Base-by-base conservation (phyloP, 371 early-diverging fungal species). In the Mucor mucedo region DNA sequence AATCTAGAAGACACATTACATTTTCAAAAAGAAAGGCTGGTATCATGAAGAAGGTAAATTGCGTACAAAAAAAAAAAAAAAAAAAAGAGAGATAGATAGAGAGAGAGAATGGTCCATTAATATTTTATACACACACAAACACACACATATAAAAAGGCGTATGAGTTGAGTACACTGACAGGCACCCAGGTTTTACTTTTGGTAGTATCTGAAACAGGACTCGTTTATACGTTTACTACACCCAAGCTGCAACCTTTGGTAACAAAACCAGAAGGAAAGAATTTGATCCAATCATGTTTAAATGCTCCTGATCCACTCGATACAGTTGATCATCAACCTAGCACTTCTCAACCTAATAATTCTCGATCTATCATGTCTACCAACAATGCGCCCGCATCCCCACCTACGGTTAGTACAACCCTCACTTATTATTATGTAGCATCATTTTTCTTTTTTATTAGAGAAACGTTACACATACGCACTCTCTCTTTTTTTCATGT, bases 171-270 rank as follows among this genome's bases (percentile, higher is more conserved):
- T 71, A 93, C 95, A 4, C 76, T 99, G 64, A 98, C 99, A n/a
- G 97, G 98, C 53, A 95, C 98, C 3, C 95, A 99, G 73, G 93
- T 98, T 44, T 84, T 98, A 62, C 79, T 98, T 47, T 74, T 99
- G 40, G 92, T 98, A 6, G 97, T 97, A 21, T 94, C 96, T 11
- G 98, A 95, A 74, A 96, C 95, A 42, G 97, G 98, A 30, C 90
- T 96, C 64, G 98, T 99, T 10, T 98, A 97, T 77, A 96, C 99
- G 2, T 98, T 96, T 75, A 96, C 98, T 14, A 98, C 98, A 10
- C 92, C 95, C 28, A 97, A 95, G 74, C 84, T 98, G 32, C 94
- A 95, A 74, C 96, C 96, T 9, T 80, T 98, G 21, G 94, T 98
- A 40, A 91, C 93, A 39, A 89, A 94, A 72, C 84, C 95, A 9